phyloP scores from a whole-genome alignment of 306 rosid genomes.

The Malus asiatica region DNA sequence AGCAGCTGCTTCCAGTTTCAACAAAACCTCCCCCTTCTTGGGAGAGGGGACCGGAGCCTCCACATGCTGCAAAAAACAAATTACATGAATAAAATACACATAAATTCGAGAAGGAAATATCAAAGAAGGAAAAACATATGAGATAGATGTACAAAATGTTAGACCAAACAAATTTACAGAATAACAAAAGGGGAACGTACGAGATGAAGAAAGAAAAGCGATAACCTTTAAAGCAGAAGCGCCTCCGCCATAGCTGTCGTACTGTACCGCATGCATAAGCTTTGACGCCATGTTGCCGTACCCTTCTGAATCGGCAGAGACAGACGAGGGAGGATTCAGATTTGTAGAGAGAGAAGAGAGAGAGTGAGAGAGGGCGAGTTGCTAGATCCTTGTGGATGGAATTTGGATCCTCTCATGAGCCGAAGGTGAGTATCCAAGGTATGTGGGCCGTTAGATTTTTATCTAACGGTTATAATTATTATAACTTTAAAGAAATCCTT shows the following conservation, averaged over 20 bases:
- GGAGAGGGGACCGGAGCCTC: constrained; percentile 51
- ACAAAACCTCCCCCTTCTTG: constrained; percentile 45
- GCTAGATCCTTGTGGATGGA: neutral
- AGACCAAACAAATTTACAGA: no score
- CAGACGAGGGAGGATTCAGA: no score
- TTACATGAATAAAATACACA: no score
- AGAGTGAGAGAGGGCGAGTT: neutral
- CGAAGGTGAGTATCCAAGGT: no score
- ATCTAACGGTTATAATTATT: no score
- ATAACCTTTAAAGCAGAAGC: constrained; percentile 45
- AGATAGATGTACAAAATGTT: no score
- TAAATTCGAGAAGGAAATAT: no score
- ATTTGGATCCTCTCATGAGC: no score
- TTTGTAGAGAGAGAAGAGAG: neutral
- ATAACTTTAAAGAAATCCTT: no score
- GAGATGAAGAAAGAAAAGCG: neutral
- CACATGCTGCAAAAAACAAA: constrained; percentile 37
- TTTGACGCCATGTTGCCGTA: constrained; percentile 24
- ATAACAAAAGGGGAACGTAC: no score
- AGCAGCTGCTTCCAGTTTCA: constrained; percentile 63
- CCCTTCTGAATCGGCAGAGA: neutral
- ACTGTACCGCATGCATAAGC: constrained; percentile 59
- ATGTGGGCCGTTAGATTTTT: no score
- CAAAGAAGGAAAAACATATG: no score
- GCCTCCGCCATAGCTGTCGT: constrained; percentile 54